phyloP scores from a whole-genome alignment of 192 early-diverging fungal species.

The Phlyctochytrium bullatum region DNA sequence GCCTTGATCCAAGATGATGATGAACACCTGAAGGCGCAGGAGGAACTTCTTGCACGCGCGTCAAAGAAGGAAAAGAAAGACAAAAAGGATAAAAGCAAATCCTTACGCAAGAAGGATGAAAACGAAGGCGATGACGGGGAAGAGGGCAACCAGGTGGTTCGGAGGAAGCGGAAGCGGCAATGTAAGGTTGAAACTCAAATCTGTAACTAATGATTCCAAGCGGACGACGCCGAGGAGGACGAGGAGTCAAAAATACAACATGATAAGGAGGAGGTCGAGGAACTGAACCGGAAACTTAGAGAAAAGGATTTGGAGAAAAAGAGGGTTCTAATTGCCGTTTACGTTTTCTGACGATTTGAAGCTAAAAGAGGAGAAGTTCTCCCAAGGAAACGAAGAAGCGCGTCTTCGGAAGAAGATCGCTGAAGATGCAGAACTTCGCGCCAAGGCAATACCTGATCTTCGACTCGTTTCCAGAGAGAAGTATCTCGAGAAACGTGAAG shows the following conservation, averaged over 20 bases:
- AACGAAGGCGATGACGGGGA: constrained; percentile 19
- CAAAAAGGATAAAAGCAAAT: constrained; percentile 31
- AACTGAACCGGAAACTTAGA: constrained; percentile 77
- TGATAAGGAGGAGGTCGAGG: constrained; percentile 87
- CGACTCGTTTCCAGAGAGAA: constrained; percentile 85
- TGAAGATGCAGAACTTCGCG: constrained; percentile 71
- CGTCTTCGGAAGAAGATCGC: constrained; percentile 74
- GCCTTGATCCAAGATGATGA: constrained; percentile 23
- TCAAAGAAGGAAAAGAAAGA: constrained; percentile 25
- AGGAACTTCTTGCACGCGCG: not conserved
- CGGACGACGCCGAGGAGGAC: constrained; percentile 41
- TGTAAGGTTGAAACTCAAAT: no score
- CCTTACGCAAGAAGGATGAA: constrained; percentile 23
- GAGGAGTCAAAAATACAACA: constrained; percentile 52
- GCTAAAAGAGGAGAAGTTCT: constrained; percentile 70
- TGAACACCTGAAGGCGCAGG: no score
- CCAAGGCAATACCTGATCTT: constrained; percentile 68
- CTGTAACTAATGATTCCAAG: no score
- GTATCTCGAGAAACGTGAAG: constrained; percentile 86
- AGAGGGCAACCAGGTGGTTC: constrained; percentile 11
- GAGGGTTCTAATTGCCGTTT: constrained; percentile 60
- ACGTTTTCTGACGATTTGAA: constrained; percentile 22
- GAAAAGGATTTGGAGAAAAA: constrained; percentile 79
- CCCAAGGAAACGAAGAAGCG: constrained; percentile 63
- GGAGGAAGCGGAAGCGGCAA: constrained; percentile 26